A percentile compares a stretch with the other conserved stretches of the same genome.
phyloP scores from a whole-genome alignment of 805 yeast genomes.

The Kluyveromyces lactis region DNA sequence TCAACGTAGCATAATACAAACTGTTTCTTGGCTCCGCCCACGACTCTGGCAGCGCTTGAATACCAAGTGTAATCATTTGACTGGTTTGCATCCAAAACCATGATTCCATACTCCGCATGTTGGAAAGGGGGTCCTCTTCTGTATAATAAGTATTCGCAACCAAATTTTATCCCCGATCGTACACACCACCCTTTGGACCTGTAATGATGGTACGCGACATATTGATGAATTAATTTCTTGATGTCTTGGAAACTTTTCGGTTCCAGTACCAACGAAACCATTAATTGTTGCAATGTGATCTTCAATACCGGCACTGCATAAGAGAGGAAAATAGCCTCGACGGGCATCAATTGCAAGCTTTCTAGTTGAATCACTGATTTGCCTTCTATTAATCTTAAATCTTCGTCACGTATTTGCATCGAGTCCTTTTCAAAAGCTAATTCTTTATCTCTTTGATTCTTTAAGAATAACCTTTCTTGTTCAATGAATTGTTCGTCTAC shows the following conservation, averaged over 20 bases:
- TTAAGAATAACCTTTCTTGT: slow-evolving; percentile 26
- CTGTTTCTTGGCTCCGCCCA: slow-evolving; percentile 79
- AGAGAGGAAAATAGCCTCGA: slow-evolving; percentile 64
- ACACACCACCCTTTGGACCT: slow-evolving; percentile 93
- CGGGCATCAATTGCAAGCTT: slow-evolving; percentile 59
- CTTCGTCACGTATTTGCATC: slow-evolving; percentile 29
- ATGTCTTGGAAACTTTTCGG: slow-evolving; percentile 15
- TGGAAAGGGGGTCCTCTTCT: slow-evolving; percentile 91
- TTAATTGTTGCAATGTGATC: slow-evolving; percentile 18
- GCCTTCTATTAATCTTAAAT: slow-evolving; percentile 25
- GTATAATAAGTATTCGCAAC: slow-evolving; percentile 76
- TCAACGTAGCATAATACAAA: slow-evolving; percentile 63
- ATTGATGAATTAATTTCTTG: slow-evolving; percentile 42
- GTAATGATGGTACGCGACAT: slow-evolving; percentile 77
- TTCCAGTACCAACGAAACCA: slow-evolving; percentile 15
- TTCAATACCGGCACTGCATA: slow-evolving; percentile 46
- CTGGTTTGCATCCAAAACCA: slow-evolving; percentile 23
- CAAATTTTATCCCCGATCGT: slow-evolving; percentile 85
- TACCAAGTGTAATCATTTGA: slow-evolving; percentile 48
- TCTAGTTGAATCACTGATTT: slow-evolving; percentile 24
- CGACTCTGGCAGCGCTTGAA: slow-evolving; percentile 67
- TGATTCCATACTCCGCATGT: slow-evolving; percentile 81
- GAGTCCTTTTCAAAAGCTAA: slow-evolving; percentile 7
- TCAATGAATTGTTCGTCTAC: slow-evolving; percentile 26
- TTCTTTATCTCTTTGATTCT: slow-evolving; percentile 27